Base-by-base conservation (phyloP, 305 asterid species). In the Salvia sclarea region DNA sequence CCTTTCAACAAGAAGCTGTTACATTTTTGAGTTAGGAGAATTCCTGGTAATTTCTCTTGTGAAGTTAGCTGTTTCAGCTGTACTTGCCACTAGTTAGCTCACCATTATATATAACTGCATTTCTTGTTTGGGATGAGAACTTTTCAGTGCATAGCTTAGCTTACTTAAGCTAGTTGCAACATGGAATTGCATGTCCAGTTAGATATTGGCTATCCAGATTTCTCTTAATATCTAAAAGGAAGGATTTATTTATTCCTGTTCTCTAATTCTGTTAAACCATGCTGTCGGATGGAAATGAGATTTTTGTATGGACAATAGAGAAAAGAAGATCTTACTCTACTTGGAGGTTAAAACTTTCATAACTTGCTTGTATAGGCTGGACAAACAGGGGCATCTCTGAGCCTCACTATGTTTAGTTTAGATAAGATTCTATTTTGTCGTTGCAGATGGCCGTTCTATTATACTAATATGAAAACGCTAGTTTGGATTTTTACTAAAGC, bases 401-500 rank as follows among this genome's bases (percentile, higher is more conserved):
- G 47, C 33, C 22, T 35, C 31, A 31, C 25, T n/a, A 64, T 31
- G 16, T 69, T 55, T 20, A 47, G 33, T 7, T 13, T 17, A 11
- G 14, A 14, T 17, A 17, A 44, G 24, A 25, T 12, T 25, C 8
- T 61, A 11, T 3, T 40, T 25, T 58, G 6, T 31, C 22, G 21
- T 52, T 24, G 44, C 56, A 50, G 16, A 8, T 38, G 41, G 31
- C 38, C 48, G 43, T 30, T 49, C 25, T 53, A 58, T 55, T 40
- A 16, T 62, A 25, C 56, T 67, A 44, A 9, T 47, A 25, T 45
- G 47, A 53, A 40, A 25, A 4, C 14, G 33, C 14, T 47, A 49
- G 31, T 59, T 33, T 69, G 61, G 50, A 45, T 52, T 61, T 53
- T 70, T 54, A 54, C 18, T 47, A 40, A 61, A 38, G 54, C 10